phyloP scores from a whole-genome alignment of 495 filamentous ascomycete species.

The Xylaria scruposa region DNA sequence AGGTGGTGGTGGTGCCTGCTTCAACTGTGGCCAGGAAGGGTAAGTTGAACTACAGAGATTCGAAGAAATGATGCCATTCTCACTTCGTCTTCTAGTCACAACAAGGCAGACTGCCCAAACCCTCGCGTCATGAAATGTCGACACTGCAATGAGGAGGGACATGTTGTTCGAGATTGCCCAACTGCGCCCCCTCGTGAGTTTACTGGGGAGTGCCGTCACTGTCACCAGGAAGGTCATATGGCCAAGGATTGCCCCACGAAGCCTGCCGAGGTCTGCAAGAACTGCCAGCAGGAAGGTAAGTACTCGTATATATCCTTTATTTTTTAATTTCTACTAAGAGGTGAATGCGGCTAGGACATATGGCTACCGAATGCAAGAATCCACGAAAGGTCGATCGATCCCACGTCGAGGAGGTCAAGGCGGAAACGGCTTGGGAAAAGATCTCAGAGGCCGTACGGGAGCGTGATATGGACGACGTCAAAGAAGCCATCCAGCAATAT shows the following conservation, averaged over 20 bases:
- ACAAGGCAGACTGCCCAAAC: constrained; percentile 57
- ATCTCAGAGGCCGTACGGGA: constrained; percentile 68
- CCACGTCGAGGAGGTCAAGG: constrained; percentile 60
- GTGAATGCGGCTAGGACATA: constrained; percentile 62
- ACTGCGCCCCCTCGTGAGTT: constrained; percentile 50
- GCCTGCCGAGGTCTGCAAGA: constrained; percentile 69
- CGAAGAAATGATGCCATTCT: constrained; percentile 27
- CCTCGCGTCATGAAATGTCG: constrained; percentile 44
- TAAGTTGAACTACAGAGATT: constrained; percentile 44
- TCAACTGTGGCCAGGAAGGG: constrained; percentile 80
- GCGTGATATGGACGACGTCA: constrained; percentile 76
- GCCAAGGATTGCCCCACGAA: constrained; percentile 71
- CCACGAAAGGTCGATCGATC: constrained; percentile 71
- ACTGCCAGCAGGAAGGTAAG: constrained; percentile 76
- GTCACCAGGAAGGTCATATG: constrained; percentile 74
- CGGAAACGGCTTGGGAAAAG: constrained; percentile 73
- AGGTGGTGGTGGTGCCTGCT: constrained; percentile 66
- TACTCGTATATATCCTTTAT: constrained; percentile 6
- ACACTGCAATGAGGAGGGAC: constrained; percentile 59
- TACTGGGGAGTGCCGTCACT: constrained; percentile 73
- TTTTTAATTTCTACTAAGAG: not conserved
- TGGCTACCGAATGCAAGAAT: constrained; percentile 67
- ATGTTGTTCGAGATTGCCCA: constrained; percentile 71
- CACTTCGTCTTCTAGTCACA: constrained; percentile 50
- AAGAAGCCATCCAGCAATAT: constrained; percentile 74